Base-by-base conservation (phyloP, 1,284 basidiomycete genomes). In the Sporisorium exsertum region DNA sequence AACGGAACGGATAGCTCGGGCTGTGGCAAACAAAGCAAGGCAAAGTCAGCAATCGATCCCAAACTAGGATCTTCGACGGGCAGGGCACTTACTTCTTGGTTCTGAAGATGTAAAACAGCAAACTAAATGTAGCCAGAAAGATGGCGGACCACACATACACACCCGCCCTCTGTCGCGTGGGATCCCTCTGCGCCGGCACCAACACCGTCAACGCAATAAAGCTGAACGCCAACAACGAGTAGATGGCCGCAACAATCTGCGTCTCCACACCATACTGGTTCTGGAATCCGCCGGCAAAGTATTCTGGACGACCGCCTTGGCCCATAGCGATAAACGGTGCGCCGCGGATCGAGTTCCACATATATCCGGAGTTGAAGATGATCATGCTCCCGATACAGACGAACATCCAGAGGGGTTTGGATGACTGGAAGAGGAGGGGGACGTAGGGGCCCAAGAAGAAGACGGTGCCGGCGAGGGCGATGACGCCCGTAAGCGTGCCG, bases 311-410 rank as follows among this genome's bases (percentile, higher is more conserved):
- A 87, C 91, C 88, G 32, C 85, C 78, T 0, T 75, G 78, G 4
- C 80, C 83, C 13, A 78, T 75, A 40, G 90, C 91, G 57, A 89
- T 88, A 81, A 90, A 94, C 2, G 95, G 95, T 63, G 90, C 90
- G 53, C 89, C 89, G 72, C 96, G 91, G 81, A 99, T 99, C 73
- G 91, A 91, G 79, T 93, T 94, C 88, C 97, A 99, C 97, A 99
- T 99, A 88, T 92, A 93, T 4, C 83, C 83, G 1, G 79, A 78
- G 46, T 72, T 82, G 67, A 81, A 82, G 15, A 89, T 40, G 53
- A 81, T 70, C 49, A 85, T 79, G 22, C 65, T 67, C 2, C 59
- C 71, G 22, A 85, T 53, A 37, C 60, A 67, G 24, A 80, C 52
- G 16, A 81, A 26, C 73, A 78, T 72, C 77, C 65, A 81, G 46